Evolutionary conservation across 768 basidiomycete genomes (phyloP).

Genomic region (Termitomyces bulborhizus): DNA sequence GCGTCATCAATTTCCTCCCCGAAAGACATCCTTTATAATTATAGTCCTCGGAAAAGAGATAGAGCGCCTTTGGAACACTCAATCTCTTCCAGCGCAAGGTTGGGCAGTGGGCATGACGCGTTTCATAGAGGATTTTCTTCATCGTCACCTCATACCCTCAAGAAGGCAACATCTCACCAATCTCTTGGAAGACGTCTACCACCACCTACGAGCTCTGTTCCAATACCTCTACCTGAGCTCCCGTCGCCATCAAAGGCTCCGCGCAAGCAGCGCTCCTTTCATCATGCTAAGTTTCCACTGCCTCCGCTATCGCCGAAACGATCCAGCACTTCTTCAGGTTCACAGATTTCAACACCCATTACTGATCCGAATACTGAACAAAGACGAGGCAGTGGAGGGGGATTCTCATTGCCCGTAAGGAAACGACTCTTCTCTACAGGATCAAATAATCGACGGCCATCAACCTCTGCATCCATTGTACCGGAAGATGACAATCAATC

Average conservation of each 20-base stretch:
- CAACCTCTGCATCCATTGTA: constrained; percentile 36
- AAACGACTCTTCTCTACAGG: constrained; percentile 61
- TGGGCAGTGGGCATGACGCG: neutral
- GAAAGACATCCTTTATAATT: constrained; percentile 20
- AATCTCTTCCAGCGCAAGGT: constrained; percentile 9
- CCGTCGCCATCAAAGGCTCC: constrained; percentile 26
- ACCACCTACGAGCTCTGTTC: constrained; percentile 19
- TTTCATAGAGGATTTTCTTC: constrained; percentile 10
- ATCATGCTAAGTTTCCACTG: constrained; percentile 49
- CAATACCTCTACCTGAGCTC: constrained; percentile 23
- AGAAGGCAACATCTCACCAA: constrained; percentile 54
- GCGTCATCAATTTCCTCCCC: constrained; percentile 30
- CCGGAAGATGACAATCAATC: constrained; percentile 52
- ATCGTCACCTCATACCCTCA: constrained; percentile 30
- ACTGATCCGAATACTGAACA: constrained; percentile 12
- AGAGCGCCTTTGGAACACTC: constrained; percentile 21
- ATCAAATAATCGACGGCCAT: constrained; percentile 45
- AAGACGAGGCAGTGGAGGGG: constrained; percentile 25
- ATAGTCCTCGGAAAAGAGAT: constrained; percentile 20
- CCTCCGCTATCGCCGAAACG: constrained; percentile 39
- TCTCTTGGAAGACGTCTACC: constrained; percentile 35
- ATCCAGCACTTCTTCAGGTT: constrained; percentile 23
- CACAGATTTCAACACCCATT: constrained; percentile 20
- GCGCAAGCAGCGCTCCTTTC: constrained; percentile 60
- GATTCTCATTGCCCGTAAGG: constrained; percentile 25